Base-by-base conservation (phyloP, 2,329 filamentous ascomycete species). In the Corinectria fuckeliana region DNA sequence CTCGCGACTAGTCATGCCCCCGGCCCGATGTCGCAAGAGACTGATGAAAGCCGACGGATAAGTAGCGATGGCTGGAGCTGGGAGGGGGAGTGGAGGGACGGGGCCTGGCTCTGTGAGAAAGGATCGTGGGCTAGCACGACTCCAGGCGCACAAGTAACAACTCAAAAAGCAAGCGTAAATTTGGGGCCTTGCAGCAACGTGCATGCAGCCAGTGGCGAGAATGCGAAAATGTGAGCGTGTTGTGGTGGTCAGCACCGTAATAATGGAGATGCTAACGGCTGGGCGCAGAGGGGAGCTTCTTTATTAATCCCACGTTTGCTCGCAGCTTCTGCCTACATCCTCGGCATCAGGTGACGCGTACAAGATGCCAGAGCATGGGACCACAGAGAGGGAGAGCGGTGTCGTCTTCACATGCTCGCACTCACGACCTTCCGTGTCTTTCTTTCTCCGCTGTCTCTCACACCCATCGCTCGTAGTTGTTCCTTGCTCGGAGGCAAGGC, bases 141-240 rank as follows among this genome's bases (percentile, higher is more conserved):
- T 30, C 21, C n/a, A 32, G 41, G 14, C 39, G 16, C 49, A 21
- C 42, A n/a, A n/a, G n/a, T n/a, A n/a, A n/a, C n/a, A 58, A 58
- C 45, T 59, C 56, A 54, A 58, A 55, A 50, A 58, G 45, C 39
- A 54, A 58, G 50, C 50, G 56, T 59, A 54, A 50, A 55, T 34
- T n/a, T 34, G 61, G 54, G 49, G 42, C 55, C 51, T 56, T 64
- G 59, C 61, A 61, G 59, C 50, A n/a, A 56, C 54, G 16, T 56
- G 61, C 56, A 59, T 61, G 61, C 58, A 55, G 16, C 14, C 5
- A 34, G 51, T 51, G 51, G 51, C 56, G 38, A 52, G 13, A 32
- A 5, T 26, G 13, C 44, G 28, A 52, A 9, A 47, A 38, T 18
- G 28, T 13, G 30, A n/a, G 6, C 28, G 34, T 11, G 26, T 48